Conservation (phyloP, 495 filamentous ascomycete genomes). For the Parachaetomium inaequale region DNA sequence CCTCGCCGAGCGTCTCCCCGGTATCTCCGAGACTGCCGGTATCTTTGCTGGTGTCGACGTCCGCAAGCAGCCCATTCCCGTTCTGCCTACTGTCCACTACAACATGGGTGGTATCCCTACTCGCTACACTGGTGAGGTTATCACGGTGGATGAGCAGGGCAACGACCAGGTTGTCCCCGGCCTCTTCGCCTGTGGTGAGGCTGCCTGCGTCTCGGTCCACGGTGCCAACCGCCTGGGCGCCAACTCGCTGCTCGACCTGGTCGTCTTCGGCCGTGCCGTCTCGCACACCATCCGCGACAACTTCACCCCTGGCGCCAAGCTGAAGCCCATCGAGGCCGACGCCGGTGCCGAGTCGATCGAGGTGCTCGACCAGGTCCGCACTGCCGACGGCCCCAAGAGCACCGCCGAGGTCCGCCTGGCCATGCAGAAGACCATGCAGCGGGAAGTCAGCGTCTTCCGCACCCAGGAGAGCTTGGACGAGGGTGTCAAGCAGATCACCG, state of each 20-base stretch:
- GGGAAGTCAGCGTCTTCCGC: slow-evolving; percentile 94
- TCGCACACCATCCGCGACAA: slow-evolving; percentile 93
- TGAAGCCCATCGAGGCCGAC: slow-evolving; percentile 71
- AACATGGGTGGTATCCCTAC: slow-evolving; percentile 99
- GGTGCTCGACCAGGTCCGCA: slow-evolving; percentile 81
- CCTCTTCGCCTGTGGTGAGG: slow-evolving; percentile 94
- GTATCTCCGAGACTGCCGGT: slow-evolving; percentile 95
- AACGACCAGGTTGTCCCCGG: slow-evolving; percentile 93
- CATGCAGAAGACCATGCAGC: slow-evolving; percentile 98
- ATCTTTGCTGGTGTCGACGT: slow-evolving; percentile 98
- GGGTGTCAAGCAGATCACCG: slow-evolving; percentile 73
- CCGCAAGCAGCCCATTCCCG: slow-evolving; percentile 92
- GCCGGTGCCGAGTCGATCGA: slow-evolving; percentile 82
- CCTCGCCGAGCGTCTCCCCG: slow-evolving; percentile 91
- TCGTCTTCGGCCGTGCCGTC: slow-evolving; percentile 95
- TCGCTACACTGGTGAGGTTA: slow-evolving; percentile 91
- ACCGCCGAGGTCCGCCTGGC: slow-evolving; percentile 82
- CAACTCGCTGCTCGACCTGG: slow-evolving; percentile 94
- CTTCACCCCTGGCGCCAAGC: slow-evolving; percentile 71
- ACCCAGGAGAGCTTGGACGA: slow-evolving; percentile 85
- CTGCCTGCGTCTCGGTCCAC: slow-evolving; percentile 95
- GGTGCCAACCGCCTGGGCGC: slow-evolving; percentile 96
- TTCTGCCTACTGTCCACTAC: slow-evolving; percentile 96
- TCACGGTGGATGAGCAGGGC: slow-evolving; percentile 76
- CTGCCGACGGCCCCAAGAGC: slow-evolving; percentile 74